Base-by-base conservation (phyloP, 345 rosid genomes). In the Hibiscus trionum region DNA sequence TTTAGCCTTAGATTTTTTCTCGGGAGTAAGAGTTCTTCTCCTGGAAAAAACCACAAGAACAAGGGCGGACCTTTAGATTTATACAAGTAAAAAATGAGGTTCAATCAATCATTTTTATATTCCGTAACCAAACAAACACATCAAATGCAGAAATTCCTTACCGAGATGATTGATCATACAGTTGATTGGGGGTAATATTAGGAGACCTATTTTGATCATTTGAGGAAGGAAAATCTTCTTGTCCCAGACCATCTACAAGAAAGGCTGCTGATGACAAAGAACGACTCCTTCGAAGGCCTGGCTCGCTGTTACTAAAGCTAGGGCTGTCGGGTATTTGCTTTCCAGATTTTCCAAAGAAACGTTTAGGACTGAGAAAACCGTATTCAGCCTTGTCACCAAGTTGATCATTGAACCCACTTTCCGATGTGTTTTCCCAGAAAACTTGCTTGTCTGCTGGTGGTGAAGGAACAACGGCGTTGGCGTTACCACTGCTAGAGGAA, bases 231-330 rank as follows among this genome's bases (percentile, higher is more conserved):
- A 77, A 62, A 69, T 80, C 74, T 55, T 61, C 71, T 42, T 80
- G 86, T 76, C 76, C 86, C 53, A 78, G 72, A 62, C 66, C 87
- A 75, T 86, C 90, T 11, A 70, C 85, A 72, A 83, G 78, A 83
- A 86, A 83, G 69, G 88, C 84, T 27, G 93, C 84, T 0, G 95
- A 91, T 71, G 99, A 88, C 73, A 83, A 68, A 2, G 98, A 95
- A 68, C 86, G 89, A 83, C 98, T 90, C 84, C 93, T 84, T 78
- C 91, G 85, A 74, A 95, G 96, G 80, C 66, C 70, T 9, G 15
- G 68, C 16, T 26, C 77, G 75, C 64, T 62, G 8, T 75, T n/a
- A 66, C 77, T 70, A 47, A 80, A 79, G 81, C 82, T 81, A 70
- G 67, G 78, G 58, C 70, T 76, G 74, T 86, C 91, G 75, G 79